These are phyloP conservation scores for Babesia divergens DNA, from an alignment of 169 alveolate species.

Conservation along the genomic window DNA sequence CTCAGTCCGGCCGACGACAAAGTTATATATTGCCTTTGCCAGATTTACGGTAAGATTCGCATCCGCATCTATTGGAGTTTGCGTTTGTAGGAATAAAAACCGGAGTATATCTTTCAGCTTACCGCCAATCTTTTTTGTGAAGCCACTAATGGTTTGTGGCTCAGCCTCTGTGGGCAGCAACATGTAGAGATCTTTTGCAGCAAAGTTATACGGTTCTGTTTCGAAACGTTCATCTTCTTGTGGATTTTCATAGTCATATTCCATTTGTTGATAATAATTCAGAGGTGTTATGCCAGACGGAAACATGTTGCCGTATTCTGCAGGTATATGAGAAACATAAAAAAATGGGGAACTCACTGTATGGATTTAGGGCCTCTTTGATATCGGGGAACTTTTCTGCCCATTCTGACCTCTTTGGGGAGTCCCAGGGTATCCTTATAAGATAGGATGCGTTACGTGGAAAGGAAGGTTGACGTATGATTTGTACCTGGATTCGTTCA, in stretches of 20 bases:
- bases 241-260: too few relatives aligned
- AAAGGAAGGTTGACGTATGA: conserved; percentile 2
- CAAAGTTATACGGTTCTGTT: not conserved
- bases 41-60: conserved; percentile 10
- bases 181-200: not conserved
- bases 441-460: conserved; percentile 19
- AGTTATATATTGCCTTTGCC: conserved; percentile 42
- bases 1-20: conserved; percentile 23
- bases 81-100: conserved; percentile 32
- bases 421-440: conserved; percentile 29
- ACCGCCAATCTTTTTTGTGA: conserved; percentile 30
- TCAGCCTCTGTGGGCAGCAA: conserved; percentile 16
- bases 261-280: too few relatives aligned
- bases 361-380: not conserved
- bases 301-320: too few relatives aligned
- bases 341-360: too few relatives aligned
- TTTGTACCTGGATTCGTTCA: conserved; percentile 48
- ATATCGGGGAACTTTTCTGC: conserved; percentile 15
- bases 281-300: too few relatives aligned
- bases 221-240: too few relatives aligned
- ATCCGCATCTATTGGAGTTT: conserved; percentile 14
- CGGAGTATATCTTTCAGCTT: conserved; percentile 39
- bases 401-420: conserved; percentile 36
- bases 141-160: conserved; percentile 29
- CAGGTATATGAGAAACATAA: too few relatives aligned